These are phyloP conservation scores for Fagus sylvatica DNA, from an alignment of 306 rosid species.

Conservation along the genomic window DNA sequence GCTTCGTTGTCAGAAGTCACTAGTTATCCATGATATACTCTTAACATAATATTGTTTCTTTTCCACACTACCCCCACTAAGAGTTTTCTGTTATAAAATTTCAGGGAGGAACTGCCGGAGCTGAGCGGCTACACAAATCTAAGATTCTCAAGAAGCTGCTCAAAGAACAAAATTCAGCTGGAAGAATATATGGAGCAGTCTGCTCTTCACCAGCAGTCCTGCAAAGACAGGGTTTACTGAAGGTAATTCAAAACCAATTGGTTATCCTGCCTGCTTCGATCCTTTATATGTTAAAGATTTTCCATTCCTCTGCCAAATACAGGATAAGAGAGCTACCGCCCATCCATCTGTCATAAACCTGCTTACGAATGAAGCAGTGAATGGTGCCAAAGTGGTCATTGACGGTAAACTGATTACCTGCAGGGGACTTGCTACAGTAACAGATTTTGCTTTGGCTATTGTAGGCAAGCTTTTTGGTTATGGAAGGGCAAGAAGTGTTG, in stretches of 20 bases:
- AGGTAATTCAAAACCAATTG: slow-evolving; percentile 46
- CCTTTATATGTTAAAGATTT: slow-evolving; percentile 7
- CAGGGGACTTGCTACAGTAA: slow-evolving; percentile 69
- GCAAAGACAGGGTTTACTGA: slow-evolving; percentile 74
- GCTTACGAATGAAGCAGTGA: slow-evolving; percentile 35
- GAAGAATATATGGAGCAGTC: slow-evolving; percentile 73
- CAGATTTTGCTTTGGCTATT: slow-evolving; percentile 75
- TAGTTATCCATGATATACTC: background rate
- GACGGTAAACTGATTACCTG: slow-evolving; percentile 88
- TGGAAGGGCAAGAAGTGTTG: slow-evolving; percentile 93
- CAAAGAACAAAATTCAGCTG: slow-evolving; percentile 68
- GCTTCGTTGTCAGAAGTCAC: slow-evolving; percentile 6
- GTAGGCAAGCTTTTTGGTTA: slow-evolving; percentile 76
- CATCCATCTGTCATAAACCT: slow-evolving; percentile 48
- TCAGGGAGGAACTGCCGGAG: slow-evolving; percentile 76
- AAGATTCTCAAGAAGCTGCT: slow-evolving; percentile 75
- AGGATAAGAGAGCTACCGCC: slow-evolving; percentile 70
- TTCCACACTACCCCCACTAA: background rate
- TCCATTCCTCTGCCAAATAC: slow-evolving; percentile 22
- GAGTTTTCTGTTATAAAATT: slow-evolving; percentile 8
- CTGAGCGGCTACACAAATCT: slow-evolving; percentile 66
- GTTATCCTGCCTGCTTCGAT: slow-evolving; percentile 18
- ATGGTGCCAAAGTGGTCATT: slow-evolving; percentile 66
- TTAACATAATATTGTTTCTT: background rate
- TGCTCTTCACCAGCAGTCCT: slow-evolving; percentile 70